These are phyloP conservation scores for Mycena pura DNA, from an alignment of 768 basidiomycete species.

Conservation along the genomic window DNA sequence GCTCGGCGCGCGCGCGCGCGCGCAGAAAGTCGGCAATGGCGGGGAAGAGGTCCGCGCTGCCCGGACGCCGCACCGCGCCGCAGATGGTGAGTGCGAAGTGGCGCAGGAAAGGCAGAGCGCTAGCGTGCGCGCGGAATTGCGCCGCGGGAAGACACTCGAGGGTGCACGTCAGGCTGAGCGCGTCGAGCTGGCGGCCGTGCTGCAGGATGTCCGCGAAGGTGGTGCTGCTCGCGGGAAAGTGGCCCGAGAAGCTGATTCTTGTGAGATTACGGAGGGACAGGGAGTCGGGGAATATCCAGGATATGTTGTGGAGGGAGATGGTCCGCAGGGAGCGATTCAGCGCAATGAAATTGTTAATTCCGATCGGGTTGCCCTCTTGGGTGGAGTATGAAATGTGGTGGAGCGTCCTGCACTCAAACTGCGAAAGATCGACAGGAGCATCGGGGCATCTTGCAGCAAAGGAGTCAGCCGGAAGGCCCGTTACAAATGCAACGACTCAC, in stretches of 20 bases:
- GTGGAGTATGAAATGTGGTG: slow-evolving; percentile 64
- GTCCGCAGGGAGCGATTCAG: slow-evolving; percentile 64
- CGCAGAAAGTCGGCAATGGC: slow-evolving; percentile 72
- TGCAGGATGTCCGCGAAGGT: slow-evolving; percentile 65
- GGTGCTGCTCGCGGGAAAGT: slow-evolving; percentile 55
- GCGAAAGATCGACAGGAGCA: slow-evolving; percentile 50
- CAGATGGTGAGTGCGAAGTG: slow-evolving; percentile 65
- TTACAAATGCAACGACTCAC: slow-evolving; percentile 39
- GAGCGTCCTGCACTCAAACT: slow-evolving; percentile 60
- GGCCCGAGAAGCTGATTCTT: slow-evolving; percentile 65
- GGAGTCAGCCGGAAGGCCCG: background rate
- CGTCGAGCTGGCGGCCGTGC: slow-evolving; percentile 69
- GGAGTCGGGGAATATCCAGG: slow-evolving; percentile 63
- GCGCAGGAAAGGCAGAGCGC: slow-evolving; percentile 64
- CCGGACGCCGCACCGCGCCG: slow-evolving; percentile 48
- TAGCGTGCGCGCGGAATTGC: slow-evolving; percentile 52
- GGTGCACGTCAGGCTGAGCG: slow-evolving; percentile 58
- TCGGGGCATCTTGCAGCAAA: slow-evolving; percentile 47
- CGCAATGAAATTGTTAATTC: slow-evolving; percentile 53
- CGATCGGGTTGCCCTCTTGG: slow-evolving; percentile 45
- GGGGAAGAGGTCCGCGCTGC: slow-evolving; percentile 71
- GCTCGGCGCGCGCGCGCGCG: slow-evolving; percentile 52
- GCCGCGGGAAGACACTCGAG: slow-evolving; percentile 59
- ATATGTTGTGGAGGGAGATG: slow-evolving; percentile 58
- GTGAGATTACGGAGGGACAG: slow-evolving; percentile 71